Evolutionary conservation across 257 asterid species (phyloP).

Genomic region (Nemophila menziesii): DNA sequence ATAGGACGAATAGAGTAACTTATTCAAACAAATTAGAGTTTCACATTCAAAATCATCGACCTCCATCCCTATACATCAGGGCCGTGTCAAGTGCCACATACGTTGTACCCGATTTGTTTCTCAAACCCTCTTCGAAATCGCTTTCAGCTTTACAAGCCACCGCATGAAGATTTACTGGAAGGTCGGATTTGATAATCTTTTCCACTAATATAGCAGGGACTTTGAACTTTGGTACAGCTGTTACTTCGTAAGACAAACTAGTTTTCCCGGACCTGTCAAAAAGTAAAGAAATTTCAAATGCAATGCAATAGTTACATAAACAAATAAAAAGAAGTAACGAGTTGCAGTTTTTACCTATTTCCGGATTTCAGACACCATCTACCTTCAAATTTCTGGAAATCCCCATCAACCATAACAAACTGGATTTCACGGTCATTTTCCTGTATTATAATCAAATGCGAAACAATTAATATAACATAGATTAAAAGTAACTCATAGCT

Average conservation of each 20-base stretch:
- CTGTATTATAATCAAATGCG: slow-evolving; percentile 24
- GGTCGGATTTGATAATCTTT: slow-evolving; percentile 82
- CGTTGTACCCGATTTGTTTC: too few relatives aligned
- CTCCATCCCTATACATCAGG: too few relatives aligned
- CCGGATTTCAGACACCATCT: slow-evolving; percentile 73
- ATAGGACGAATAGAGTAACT: too few relatives aligned
- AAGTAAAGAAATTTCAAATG: too few relatives aligned
- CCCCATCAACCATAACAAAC: slow-evolving; percentile 93
- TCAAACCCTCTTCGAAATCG: slow-evolving; percentile 43
- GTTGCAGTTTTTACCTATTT: slow-evolving; percentile 59
- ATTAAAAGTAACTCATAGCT: neutral
- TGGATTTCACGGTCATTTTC: slow-evolving; percentile 54
- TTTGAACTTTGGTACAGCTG: slow-evolving; percentile 83
- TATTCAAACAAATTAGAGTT: too few relatives aligned
- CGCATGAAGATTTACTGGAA: slow-evolving; percentile 82
- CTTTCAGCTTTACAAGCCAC: slow-evolving; percentile 79
- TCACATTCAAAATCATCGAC: too few relatives aligned
- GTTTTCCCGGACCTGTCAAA: slow-evolving; percentile 41
- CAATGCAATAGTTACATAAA: too few relatives aligned
- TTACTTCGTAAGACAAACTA: slow-evolving; percentile 63
- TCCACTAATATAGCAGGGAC: slow-evolving; percentile 90
- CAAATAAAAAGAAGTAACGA: too few relatives aligned
- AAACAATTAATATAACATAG: neutral
- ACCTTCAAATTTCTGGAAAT: slow-evolving; percentile 95
- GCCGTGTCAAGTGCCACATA: too few relatives aligned